Percentiles rank a stretch among this genome's conserved stretches.
Evolutionary conservation across 805 yeast species (phyloP).

Genomic region (Cyberlindnera mrakii): DNA sequence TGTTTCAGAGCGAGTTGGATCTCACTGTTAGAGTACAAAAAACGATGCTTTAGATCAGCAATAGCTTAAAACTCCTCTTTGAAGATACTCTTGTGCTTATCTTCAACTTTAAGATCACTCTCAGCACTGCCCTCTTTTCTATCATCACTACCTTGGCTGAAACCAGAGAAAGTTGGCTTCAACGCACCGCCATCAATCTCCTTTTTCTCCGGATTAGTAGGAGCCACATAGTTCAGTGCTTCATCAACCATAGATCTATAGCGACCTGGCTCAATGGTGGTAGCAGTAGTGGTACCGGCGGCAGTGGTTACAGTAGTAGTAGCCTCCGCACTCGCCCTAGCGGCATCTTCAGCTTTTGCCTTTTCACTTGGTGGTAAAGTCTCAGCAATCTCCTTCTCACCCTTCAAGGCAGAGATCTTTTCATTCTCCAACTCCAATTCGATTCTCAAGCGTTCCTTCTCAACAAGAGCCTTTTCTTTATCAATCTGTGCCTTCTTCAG

Average conservation of each 20-base stretch:
- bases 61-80: constrained; percentile 20
- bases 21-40: no score
- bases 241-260: constrained; percentile 19
- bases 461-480: constrained; percentile 30
- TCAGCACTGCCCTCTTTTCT: constrained; percentile 19
- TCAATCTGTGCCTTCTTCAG: constrained; percentile 33
- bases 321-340: background rate
- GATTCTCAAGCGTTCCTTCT: constrained; percentile 28
- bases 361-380: constrained; percentile 26
- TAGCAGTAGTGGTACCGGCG: constrained; percentile 1
- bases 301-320: constrained; percentile 2
- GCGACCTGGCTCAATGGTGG: constrained; percentile 1
- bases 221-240: constrained; percentile 11
- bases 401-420: constrained; percentile 27
- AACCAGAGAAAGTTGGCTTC: constrained; percentile 35
- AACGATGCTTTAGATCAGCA: no score
- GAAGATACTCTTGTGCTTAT: constrained; percentile 22
- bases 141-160: constrained; percentile 39
- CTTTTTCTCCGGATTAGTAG: constrained; percentile 3
- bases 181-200: constrained; percentile 19
- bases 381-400: constrained; percentile 36
- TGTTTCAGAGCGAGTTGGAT: no score
- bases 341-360: constrained; percentile 3
- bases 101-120: constrained; percentile 6
- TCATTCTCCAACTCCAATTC: constrained; percentile 32